Conservation (phyloP, 2,329 filamentous ascomycete genomes). For the Alternaria triticimaculans region DNA sequence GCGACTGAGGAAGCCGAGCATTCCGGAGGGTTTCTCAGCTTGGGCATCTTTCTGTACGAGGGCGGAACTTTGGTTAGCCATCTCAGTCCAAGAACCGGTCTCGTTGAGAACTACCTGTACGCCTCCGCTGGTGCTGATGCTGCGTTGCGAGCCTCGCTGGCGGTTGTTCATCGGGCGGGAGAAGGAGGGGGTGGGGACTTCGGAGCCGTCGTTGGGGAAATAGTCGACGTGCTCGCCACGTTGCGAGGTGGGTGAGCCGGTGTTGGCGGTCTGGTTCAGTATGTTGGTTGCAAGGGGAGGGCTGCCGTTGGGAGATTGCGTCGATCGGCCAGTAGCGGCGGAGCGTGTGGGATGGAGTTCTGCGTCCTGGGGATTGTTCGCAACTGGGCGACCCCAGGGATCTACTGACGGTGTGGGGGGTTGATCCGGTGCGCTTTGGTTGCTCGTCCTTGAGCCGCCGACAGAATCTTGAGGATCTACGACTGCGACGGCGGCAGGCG, state of each 20-base stretch:
- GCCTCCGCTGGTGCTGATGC: constrained; percentile 79
- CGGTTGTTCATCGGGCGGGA: constrained; percentile 53
- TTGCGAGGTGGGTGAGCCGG: constrained; percentile 43
- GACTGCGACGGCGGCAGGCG: constrained; percentile 44
- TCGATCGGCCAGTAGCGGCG: constrained; percentile 48
- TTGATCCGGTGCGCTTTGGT: constrained; percentile 42
- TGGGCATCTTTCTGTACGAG: constrained; percentile 56
- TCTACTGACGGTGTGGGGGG: constrained; percentile 43
- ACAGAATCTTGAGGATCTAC: constrained; percentile 38
- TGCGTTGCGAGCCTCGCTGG: constrained; percentile 68
- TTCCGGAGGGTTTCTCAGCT: constrained; percentile 68
- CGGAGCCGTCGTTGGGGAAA: constrained; percentile 41
- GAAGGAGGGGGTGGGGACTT: constrained; percentile 41
- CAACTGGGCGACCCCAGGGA: constrained; percentile 39
- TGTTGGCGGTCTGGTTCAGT: constrained; percentile 29
- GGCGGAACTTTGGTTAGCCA: constrained; percentile 83
- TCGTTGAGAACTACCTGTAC: constrained; percentile 92
- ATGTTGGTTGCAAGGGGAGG: constrained; percentile 49
- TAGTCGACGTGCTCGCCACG: constrained; percentile 46
- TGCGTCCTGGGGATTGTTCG: constrained; percentile 46
- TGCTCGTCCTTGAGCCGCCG: constrained; percentile 41
- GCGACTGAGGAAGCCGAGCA: constrained; percentile 86
- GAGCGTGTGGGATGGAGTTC: constrained; percentile 47
- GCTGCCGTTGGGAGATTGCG: constrained; percentile 57
- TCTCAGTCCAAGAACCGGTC: constrained; percentile 86